A percentile compares a stretch with the other conserved stretches of the same genome.
phyloP scores from a whole-genome alignment of 1,139 yeast genomes.

The Insectozyma bohioensis region DNA sequence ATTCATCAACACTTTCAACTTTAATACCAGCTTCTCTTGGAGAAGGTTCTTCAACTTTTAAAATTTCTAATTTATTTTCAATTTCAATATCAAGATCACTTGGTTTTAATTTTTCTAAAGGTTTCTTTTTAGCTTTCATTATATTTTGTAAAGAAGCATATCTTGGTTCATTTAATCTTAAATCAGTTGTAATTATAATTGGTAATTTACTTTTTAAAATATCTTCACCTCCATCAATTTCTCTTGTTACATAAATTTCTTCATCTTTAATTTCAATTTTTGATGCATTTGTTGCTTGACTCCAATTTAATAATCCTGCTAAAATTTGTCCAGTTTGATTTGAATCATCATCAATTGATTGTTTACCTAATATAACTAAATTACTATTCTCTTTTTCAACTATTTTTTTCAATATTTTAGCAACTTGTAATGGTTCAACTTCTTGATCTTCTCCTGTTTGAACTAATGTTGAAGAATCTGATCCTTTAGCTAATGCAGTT shows the following conservation, averaged over 20 bases:
- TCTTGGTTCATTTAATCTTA: constrained; percentile 91
- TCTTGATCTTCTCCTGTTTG: constrained; percentile 75
- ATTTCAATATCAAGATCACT: constrained; percentile 72
- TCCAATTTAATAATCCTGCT: constrained; percentile 94
- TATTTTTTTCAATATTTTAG: constrained; percentile 75
- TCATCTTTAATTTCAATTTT: constrained; percentile 65
- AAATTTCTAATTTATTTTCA: constrained; percentile 61
- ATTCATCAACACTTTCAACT: constrained; percentile 79
- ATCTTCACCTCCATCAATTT: constrained; percentile 94
- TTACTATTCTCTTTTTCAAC: constrained; percentile 73
- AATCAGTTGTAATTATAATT: constrained; percentile 84
- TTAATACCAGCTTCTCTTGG: constrained; percentile 77
- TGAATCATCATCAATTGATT: constrained; percentile 92
- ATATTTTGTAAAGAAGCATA: constrained; percentile 91
- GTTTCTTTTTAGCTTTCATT: constrained; percentile 98
- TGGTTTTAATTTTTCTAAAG: constrained; percentile 68
- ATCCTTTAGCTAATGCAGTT: constrained; percentile 93
- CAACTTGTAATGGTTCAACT: constrained; percentile 88
- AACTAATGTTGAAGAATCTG: constrained; percentile 78
- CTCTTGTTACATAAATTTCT: constrained; percentile 76
- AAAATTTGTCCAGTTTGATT: constrained; percentile 98
- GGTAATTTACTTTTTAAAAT: constrained; percentile 79
- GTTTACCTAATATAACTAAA: constrained; percentile 87
- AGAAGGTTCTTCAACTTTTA: constrained; percentile 84
- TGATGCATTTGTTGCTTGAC: constrained; percentile 96